Conservation (phyloP, 805 yeast genomes). For the Candida arabinofermentans region DNA sequence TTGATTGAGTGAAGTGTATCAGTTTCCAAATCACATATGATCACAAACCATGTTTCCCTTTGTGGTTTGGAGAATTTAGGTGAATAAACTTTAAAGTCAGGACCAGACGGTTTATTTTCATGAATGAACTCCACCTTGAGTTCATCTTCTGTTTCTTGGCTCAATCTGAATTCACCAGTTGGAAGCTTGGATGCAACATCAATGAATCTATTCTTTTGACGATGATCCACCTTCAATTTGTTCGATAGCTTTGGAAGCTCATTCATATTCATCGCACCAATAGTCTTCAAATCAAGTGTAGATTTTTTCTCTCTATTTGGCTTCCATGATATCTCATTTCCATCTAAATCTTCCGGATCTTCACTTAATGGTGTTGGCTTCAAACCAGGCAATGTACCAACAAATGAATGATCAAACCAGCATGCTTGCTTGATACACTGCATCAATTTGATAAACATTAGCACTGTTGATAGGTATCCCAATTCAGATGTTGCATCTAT, state of each 20-base stretch:
- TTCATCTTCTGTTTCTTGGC: constrained; percentile 32
- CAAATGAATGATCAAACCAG: constrained; percentile 80
- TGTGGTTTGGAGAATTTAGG: constrained; percentile 88
- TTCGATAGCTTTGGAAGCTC: constrained; percentile 34
- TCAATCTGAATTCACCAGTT: constrained; percentile 42
- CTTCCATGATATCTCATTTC: constrained; percentile 35
- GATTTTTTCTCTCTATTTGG: constrained; percentile 19
- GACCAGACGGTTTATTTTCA: constrained; percentile 43
- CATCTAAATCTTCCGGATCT: constrained; percentile 27
- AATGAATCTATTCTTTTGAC: constrained; percentile 44
- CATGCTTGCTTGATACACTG: constrained; percentile 83
- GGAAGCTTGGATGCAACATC: constrained; percentile 59
- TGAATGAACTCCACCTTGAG: constrained; percentile 50
- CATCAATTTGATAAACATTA: constrained; percentile 65
- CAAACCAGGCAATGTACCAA: constrained; percentile 51
- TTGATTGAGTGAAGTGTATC: constrained; percentile 63
- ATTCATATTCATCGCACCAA: constrained; percentile 40
- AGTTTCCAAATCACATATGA: constrained; percentile 46
- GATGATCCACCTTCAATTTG: constrained; percentile 38
- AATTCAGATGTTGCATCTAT: constrained; percentile 86
- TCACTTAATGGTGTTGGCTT: constrained; percentile 18
- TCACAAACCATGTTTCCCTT: constrained; percentile 88
- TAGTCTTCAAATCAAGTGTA: constrained; percentile 29
- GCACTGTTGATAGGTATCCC: constrained; percentile 63
- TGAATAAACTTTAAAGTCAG: constrained; percentile 65